Evolutionary conservation across 73 alveolate genomes (phyloP), one percentile per base, ranked within the genome.

Genomic region (Paramecium sonneborni): DNA sequence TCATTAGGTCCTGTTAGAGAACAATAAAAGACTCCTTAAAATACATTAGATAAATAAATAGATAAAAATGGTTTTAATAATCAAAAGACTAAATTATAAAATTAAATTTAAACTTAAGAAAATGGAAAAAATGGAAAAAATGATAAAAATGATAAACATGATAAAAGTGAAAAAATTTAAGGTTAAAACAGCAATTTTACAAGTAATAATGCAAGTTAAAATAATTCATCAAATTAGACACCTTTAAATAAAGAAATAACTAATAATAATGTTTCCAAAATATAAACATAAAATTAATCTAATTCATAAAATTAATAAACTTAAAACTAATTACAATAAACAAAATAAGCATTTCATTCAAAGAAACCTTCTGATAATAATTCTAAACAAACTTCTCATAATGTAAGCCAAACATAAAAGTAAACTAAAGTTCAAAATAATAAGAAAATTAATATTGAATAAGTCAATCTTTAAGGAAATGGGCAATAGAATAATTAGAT

Each of bases 1-100:
- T 62, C 84, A 1, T 62, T 62, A 62, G 84, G 84, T 11, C 84
- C 84, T 23, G 26, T 62, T 12, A 62, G 44, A 62, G 84, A 62
- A 26, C 12, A 30, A 32, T 62, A 62, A 62, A 62, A 30, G 26
- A 62, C 84, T 2, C 84, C 84, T 12, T 62, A 18, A 12, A 62
- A 62, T 30, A 52, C 68, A 52, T 5, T 52, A 21, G 68, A 52
- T n/a, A 52, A 52, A 52, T 52, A 15, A 18, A 23, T 52, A 18
- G 68, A 52, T 52, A 52, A 52, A n/a, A 52, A 52, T 52, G 5
- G 12, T 52, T 5, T 52, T 1, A 52, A 52, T 52, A 52, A n/a
- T 52, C 4, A 52, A 21, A 52, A 52, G 32, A 0, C 34, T n/a
- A 52, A 52, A 52, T 3, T 15, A 52, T 20, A 52, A 18, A 46